These are phyloP conservation scores for Cardamine resedifolia DNA, from an alignment of 345 rosid genomes.

Conservation along the genomic window DNA sequence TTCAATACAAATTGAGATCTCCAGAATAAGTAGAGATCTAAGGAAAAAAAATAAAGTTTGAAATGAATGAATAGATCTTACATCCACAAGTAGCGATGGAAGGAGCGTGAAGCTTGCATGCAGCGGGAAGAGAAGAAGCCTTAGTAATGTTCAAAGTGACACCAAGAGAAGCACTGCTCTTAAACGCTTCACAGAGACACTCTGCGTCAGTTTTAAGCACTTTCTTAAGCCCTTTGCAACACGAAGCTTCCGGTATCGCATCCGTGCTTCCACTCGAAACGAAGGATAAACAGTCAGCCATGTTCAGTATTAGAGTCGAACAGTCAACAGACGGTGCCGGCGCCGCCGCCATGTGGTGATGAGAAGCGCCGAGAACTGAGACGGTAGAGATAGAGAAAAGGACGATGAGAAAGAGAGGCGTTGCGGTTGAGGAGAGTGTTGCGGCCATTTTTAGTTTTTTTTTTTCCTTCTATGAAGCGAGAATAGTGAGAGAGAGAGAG, in stretches of 20 bases:
- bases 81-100: conserved; percentile 36
- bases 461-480: background rate
- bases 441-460: conserved; percentile 4
- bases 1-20: background rate
- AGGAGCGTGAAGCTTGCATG: conserved; percentile 46
- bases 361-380: conserved; percentile 32
- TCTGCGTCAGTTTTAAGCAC: conserved; percentile 34
- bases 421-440: background rate
- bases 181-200: conserved; percentile 50
- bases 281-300: conserved; percentile 51
- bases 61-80: conserved; percentile 24
- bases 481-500: background rate
- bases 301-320: conserved; percentile 36
- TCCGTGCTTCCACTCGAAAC: conserved; percentile 22
- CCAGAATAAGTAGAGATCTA: background rate
- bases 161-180: conserved; percentile 42
- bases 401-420: background rate
- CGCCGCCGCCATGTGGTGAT: conserved; percentile 30
- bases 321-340: conserved; percentile 42
- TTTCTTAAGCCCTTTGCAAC: conserved; percentile 47
- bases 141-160: conserved; percentile 42
- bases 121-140: conserved; percentile 40
- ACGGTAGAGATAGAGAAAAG: conserved; percentile 7
- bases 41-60: background rate
- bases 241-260: conserved; percentile 21